Evolutionary conservation across 345 rosid species (phyloP).

Genomic region (Hirschfeldia incana): DNA sequence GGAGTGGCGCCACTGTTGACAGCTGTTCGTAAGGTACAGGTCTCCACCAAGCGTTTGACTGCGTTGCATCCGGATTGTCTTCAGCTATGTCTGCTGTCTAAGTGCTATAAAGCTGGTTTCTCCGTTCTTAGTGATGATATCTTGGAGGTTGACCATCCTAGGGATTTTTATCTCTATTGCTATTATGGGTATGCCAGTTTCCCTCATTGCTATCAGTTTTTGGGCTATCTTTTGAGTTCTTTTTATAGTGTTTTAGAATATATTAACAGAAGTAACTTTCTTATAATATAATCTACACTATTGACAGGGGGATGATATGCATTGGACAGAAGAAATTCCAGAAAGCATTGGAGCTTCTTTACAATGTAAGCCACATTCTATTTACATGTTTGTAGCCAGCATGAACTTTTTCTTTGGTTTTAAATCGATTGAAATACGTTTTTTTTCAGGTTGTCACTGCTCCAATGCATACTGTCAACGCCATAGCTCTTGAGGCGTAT

Average conservation of each 20-base stretch:
- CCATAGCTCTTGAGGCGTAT: constrained; percentile 90
- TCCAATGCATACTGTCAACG: constrained; percentile 72
- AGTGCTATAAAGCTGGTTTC: constrained; percentile 73
- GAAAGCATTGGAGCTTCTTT: constrained; percentile 90
- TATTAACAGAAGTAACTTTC: neutral
- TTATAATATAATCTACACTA: constrained; percentile 14
- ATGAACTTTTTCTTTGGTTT: constrained; percentile 1
- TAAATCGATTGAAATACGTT: constrained; percentile 14
- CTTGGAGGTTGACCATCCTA: constrained; percentile 83
- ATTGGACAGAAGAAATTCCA: constrained; percentile 74
- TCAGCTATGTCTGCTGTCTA: constrained; percentile 65
- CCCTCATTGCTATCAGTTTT: constrained; percentile 15
- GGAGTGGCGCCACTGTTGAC: constrained; percentile 73
- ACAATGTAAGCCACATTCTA: constrained; percentile 48
- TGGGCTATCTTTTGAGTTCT: too few relatives aligned
- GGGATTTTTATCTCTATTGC: constrained; percentile 82
- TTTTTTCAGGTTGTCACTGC: constrained; percentile 80
- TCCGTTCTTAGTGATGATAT: constrained; percentile 79
- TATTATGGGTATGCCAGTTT: constrained; percentile 74
- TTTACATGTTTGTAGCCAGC: neutral
- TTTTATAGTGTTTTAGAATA: neutral
- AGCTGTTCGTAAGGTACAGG: constrained; percentile 70
- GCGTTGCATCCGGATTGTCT: too few relatives aligned
- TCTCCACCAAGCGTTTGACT: constrained; percentile 75
- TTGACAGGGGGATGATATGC: constrained; percentile 87